Base-by-base conservation (phyloP, 805 yeast species). In the Saccharomyces kudriavzevii region DNA sequence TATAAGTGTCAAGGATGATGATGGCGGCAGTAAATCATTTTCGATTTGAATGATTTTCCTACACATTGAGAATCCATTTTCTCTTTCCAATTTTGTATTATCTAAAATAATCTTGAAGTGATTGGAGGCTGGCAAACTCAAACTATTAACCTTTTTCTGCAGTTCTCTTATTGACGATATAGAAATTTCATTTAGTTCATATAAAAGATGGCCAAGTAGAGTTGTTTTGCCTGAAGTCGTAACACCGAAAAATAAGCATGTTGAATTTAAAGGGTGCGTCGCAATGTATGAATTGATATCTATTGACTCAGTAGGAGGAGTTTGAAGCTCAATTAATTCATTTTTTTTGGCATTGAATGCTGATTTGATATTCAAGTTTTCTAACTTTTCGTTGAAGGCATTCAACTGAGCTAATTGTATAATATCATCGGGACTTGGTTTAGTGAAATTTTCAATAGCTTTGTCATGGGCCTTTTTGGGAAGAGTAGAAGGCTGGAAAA, bases 361-460 rank as follows among this genome's bases (percentile, higher is more conserved):
- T 27, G 30, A 57, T 27, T 10, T 46, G 47, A 3, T 52, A 31
- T 9, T 57, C 31, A 4, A 35, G 11, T 58, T 51, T 14, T 71
- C 64, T 2, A 52, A 52, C 2, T 71, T 69, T 24, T 70, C 66
- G 17, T 71, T 70, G 51, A 79, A 69, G 0, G 79, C 79, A 9
- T 62, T 57, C 3, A 72, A 70, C 66, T 87, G 94, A 0, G 89
- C 89, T 45, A 71, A 68, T 50, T 79, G 63, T 2, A 86, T 76
- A 49, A 75, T 68, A 63, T 89, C 96, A 70, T 91, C 97, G 4
- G 97, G 97, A 60, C 96, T 86, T 14, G 90, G 90, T 56, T 76
- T 74, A 11, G 70, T 66, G 59, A 89, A 89, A 59, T 82, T 85
- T 47, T 74, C 62, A 49, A 76, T 73, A 2, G 79, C 69, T 49